phyloP scores from a whole-genome alignment of 768 basidiomycete species.

The Russula virescens region DNA sequence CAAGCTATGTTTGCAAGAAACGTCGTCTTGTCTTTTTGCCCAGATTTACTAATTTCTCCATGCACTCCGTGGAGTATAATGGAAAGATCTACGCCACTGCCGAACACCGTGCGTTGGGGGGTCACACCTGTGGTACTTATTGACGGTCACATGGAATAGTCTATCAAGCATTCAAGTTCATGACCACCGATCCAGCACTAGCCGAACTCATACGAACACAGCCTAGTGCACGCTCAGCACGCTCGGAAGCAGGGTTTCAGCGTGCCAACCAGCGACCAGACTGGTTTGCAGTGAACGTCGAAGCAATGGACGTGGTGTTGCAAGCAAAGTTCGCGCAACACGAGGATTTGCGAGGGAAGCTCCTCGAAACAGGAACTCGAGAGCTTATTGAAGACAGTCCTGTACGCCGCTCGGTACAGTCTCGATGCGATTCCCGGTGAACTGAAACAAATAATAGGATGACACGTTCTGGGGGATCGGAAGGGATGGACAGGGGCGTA shows the following conservation, averaged over 20 bases:
- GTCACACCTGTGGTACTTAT: background rate
- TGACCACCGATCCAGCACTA: constrained; percentile 1
- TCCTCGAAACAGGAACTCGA: constrained; percentile 35
- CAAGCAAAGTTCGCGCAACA: constrained; percentile 41
- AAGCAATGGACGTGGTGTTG: constrained; percentile 37
- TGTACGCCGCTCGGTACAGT: constrained; percentile 20
- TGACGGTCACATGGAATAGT: constrained; percentile 7
- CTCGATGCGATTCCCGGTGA: constrained; percentile 22
- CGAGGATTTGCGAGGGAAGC: constrained; percentile 31
- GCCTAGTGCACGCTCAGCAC: constrained; percentile 18
- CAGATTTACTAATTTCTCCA: constrained; percentile 24
- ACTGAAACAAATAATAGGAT: constrained; percentile 26
- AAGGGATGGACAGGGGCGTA: constrained; percentile 35
- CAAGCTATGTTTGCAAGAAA: background rate
- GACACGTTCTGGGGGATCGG: constrained; percentile 42
- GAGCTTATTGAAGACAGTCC: constrained; percentile 37
- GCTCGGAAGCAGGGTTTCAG: constrained; percentile 14
- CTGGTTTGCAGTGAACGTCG: constrained; percentile 23
- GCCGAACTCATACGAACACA: constrained; percentile 19
- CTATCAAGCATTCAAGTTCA: constrained; percentile 22
- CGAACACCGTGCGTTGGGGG: constrained; percentile 20
- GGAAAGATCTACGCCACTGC: constrained; percentile 19
- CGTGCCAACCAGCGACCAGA: constrained; percentile 17
- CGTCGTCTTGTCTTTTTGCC: background rate
- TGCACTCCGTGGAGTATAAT: constrained; percentile 13